Base-by-base conservation (phyloP, 139 green algal species). In the Spirogloea muscicola region DNA sequence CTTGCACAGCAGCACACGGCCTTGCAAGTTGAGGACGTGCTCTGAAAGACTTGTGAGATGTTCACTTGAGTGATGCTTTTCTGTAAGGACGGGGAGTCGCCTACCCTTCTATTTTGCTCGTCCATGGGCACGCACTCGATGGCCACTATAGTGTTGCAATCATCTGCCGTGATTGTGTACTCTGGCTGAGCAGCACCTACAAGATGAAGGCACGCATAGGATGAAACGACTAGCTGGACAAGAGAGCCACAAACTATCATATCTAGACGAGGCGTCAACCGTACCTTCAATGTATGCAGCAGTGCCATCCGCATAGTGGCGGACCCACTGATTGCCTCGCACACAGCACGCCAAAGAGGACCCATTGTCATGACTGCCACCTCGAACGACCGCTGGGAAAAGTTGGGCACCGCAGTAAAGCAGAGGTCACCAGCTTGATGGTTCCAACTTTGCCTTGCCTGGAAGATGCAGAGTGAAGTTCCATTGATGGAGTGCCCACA, bases 301-400 rank as follows among this genome's bases (percentile, higher is more conserved):
- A 41, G 46, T 78, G 60, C 71, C 71, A 34, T 79, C 71, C 31
- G 38, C 13, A 31, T 79, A 77, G 5, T 79, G 71, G 18, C 71
- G 71, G 29, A 80, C 64, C 71, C 71, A 79, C 71, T 76, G 68
- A n/a, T n/a, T n/a, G n/a, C n/a, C n/a, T n/a, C n/a, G n/a, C n/a
- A n/a, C n/a, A n/a, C n/a, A n/a, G n/a, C n/a, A n/a, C n/a, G n/a
- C n/a, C n/a, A n/a, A n/a, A n/a, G n/a, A n/a, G n/a, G n/a, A n/a
- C n/a, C n/a, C n/a, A n/a, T n/a, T n/a, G n/a, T n/a, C n/a, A n/a
- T n/a, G n/a, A n/a, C n/a, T n/a, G n/a, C n/a, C n/a, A n/a, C n/a
- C n/a, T n/a, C n/a, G n/a, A n/a, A n/a, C n/a, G n/a, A n/a, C n/a
- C n/a, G n/a, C n/a, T n/a, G n/a, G n/a, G n/a, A n/a, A n/a, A n/a